Percentiles rank a stretch among this genome's conserved stretches.
Conservation (phyloP, 148 eudicot species). For the Rhododendron ferrugineum region DNA sequence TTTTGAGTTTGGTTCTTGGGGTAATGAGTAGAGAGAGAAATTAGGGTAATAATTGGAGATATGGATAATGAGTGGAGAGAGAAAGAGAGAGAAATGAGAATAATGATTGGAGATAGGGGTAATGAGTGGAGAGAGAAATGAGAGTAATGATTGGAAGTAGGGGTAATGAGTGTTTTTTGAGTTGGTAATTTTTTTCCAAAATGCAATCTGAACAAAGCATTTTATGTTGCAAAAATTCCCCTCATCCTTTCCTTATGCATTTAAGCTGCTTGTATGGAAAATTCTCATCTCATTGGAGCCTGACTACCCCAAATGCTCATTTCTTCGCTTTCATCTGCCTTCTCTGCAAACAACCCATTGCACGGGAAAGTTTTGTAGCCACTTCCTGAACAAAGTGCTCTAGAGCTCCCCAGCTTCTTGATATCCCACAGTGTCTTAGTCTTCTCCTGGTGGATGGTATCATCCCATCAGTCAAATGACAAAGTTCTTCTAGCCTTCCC, state of each 20-base stretch:
- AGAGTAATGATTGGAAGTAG: too few species aligned
- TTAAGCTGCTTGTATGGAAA: neutral
- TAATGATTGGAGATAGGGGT: too few species aligned
- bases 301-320: neutral
- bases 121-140: too few species aligned
- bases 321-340: neutral
- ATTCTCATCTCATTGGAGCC: neutral
- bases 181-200: too few species aligned
- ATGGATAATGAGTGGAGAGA: too few species aligned
- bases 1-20: too few species aligned
- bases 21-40: too few species aligned
- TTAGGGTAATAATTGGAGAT: too few species aligned
- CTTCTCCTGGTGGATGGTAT: neutral
- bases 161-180: too few species aligned
- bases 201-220: too few species aligned
- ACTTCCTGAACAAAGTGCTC: neutral
- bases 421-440: neutral
- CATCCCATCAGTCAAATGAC: neutral
- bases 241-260: neutral
- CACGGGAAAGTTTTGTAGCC: neutral
- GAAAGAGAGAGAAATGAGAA: too few species aligned
- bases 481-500: neutral
- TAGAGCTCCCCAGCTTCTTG: neutral
- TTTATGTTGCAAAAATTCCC: too few species aligned
- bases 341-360: neutral